Base-by-base conservation (phyloP, 169 alveolate species). In the Eimeria tenella region DNA sequence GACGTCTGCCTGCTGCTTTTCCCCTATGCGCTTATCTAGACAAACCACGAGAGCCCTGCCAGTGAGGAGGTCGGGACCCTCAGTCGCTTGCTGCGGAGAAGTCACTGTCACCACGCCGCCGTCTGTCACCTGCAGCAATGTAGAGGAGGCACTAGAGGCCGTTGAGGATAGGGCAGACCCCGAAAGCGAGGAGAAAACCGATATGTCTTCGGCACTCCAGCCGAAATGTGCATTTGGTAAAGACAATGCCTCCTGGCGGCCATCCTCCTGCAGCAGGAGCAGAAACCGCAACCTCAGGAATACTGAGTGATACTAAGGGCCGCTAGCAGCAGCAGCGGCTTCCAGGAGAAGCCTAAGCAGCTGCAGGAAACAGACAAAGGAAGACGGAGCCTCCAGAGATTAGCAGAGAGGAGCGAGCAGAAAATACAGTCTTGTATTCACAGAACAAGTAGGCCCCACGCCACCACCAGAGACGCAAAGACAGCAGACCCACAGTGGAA, bases 1-100 rank as follows among this genome's bases (percentile, higher is more conserved):
- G 31, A 89, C 81, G n/a, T 89, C 89, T 17, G 94, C 94, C n/a
- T 58, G 94, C 89, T 89, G 94, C 70, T 89, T 68, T 70, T 89
- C 94, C 25, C 70, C 77, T 10, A 71, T 89, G 21, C 94, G 87
- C 25, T 65, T 60, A 81, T 89, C 94, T 31, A 9, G 71, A 31
- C 88, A 82, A 11, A 25, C 70, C n/a, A 89, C 86, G 9, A 89
- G 42, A 17, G 81, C 84, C 49, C 65, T 60, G 21, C 93, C 93
- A 11, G 77, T 68, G n/a, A 50, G 63, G 0, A 19, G 31, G 50
- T 31, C 62, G 50, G 6, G 6, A 25, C 70, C 70, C 50, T 56
- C 62, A 42, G 31, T 49, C 50, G 42, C 19, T 49, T 77, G 70
- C 70, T 17, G 87, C 87, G 19, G 70, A 63, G n/a, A 13, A 21